A percentile compares a stretch with the other conserved stretches of the same genome.
These are phyloP conservation scores for Diplocarpon mali DNA, from an alignment of 2,329 filamentous ascomycete species.

Conservation along the genomic window DNA sequence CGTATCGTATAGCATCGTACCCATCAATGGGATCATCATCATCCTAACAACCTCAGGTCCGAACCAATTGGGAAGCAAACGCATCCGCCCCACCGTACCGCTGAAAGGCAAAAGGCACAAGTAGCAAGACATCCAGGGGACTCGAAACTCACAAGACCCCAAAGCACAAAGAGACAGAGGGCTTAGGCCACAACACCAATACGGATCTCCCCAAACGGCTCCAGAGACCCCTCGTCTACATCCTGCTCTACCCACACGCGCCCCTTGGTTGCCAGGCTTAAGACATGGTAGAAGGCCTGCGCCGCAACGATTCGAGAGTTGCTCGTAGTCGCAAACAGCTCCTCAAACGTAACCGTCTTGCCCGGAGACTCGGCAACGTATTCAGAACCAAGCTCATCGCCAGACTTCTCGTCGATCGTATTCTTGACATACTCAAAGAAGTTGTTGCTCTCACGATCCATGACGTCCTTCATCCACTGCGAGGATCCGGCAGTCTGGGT, in stretches of 20 bases:
- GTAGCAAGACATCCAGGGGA: neutral
- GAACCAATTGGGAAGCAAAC: conserved; percentile 4
- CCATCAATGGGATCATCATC: conserved; percentile 1
- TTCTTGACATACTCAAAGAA: conserved; percentile 49
- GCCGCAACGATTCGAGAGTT: conserved; percentile 50
- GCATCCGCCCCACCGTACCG: neutral
- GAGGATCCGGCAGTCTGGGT: conserved; percentile 36
- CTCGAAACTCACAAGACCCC: neutral
- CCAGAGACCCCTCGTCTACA: conserved; percentile 5
- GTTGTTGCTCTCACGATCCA: conserved; percentile 49
- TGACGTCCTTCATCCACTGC: conserved; percentile 38
- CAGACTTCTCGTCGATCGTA: conserved; percentile 31
- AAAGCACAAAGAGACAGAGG: neutral
- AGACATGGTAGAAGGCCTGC: conserved; percentile 65
- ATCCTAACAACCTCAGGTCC: conserved; percentile 2
- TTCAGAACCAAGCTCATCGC: conserved; percentile 10
- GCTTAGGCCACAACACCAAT: conserved; percentile 17
- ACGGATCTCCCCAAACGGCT: conserved; percentile 19
- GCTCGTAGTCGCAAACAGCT: conserved; percentile 49
- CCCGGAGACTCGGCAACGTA: conserved; percentile 9
- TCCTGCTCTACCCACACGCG: conserved; percentile 51
- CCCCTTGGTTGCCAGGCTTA: conserved; percentile 58
- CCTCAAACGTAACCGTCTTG: conserved; percentile 52
- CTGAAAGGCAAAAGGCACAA: neutral
- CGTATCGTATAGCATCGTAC: neutral